Evolutionary conservation across 2,329 filamentous ascomycete species (phyloP), one percentile per base, ranked within the genome.

Genomic region (Fusarium tuaranense): DNA sequence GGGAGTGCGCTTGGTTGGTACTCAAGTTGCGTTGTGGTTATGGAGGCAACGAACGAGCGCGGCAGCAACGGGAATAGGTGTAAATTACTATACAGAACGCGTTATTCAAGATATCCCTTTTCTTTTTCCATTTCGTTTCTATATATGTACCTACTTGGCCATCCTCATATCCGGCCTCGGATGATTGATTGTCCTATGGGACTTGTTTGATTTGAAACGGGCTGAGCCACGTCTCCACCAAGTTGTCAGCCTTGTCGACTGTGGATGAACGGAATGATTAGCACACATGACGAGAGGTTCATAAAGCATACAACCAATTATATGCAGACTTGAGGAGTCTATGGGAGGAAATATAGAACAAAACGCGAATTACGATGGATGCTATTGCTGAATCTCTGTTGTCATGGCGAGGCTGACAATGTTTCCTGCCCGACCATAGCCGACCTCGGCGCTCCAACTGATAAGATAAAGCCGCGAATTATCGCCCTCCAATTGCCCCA

Each of bases 121-220:
- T 44, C 34, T 34, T 22, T 27, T 16, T 12, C 22, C n/a, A 18
- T 39, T 14, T 55, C 13, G 41, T 20, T 27, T 36, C 32, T n/a
- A 36, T 13, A 18, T 18, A 32, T 10, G 9, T 32, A 32, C 9
- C 9, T 32, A 53, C n/a, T 36, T 13, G 44, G 32, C 14, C 53
- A 27, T 57, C 59, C 27, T 69, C 46, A 30, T 59, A 58, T 64
- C 55, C 65, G 72, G 72, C 65, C 59, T 67, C 55, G 67, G 69
- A 66, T 55, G 61, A 70, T 68, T 73, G 16, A 69, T 72, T 69
- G 73, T 55, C 76, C 76, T 78, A 76, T 78, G 55, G 71, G 65
- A 72, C 70, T 51, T 32, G 25, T 27, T 58, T 46, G 59, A 78
- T 78, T 78, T 76, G 60, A 25, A 77, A 78, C 51, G 22, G 46